Percentiles rank a stretch among this genome's conserved stretches.
phyloP scores from a whole-genome alignment of 2,329 filamentous ascomycete genomes.

The Tolypocladium ovalisporum region DNA sequence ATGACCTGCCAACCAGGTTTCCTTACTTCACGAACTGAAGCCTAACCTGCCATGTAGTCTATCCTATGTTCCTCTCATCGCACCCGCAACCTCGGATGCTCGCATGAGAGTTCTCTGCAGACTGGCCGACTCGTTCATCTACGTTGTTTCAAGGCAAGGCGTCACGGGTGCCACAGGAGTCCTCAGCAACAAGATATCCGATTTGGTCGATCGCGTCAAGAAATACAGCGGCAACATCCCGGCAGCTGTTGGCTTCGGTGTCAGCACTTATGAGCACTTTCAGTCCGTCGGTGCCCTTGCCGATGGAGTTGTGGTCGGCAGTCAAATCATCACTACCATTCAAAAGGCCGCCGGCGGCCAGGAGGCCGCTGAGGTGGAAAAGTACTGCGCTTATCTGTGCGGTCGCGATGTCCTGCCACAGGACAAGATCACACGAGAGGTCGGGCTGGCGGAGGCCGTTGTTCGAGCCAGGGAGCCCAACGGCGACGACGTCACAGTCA shows the following conservation, averaged over 20 bases:
- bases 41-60: constrained; percentile 38
- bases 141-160: constrained; percentile 94
- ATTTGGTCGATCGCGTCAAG: constrained; percentile 76
- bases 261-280: constrained; percentile 93
- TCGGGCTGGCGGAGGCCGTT: constrained; percentile 59
- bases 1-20: too few relatives aligned
- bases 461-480: constrained; percentile 34
- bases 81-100: constrained; percentile 80
- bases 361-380: constrained; percentile 59
- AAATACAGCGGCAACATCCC: constrained; percentile 85
- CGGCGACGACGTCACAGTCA: constrained; percentile 36
- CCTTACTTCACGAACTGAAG: not conserved
- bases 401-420: constrained; percentile 30
- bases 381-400: constrained; percentile 67
- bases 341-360: constrained; percentile 20
- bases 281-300: constrained; percentile 71
- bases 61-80: constrained; percentile 94
- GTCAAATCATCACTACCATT: constrained; percentile 81
- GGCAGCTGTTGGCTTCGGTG: constrained; percentile 87
- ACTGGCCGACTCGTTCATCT: constrained; percentile 97
- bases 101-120: constrained; percentile 94
- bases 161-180: constrained; percentile 84
- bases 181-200: constrained; percentile 70
- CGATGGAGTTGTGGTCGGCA: constrained; percentile 93
- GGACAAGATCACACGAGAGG: constrained; percentile 45